Evolutionary conservation across 495 filamentous ascomycete genomes (phyloP).

Genomic region (Penicillium bovifimosum): DNA sequence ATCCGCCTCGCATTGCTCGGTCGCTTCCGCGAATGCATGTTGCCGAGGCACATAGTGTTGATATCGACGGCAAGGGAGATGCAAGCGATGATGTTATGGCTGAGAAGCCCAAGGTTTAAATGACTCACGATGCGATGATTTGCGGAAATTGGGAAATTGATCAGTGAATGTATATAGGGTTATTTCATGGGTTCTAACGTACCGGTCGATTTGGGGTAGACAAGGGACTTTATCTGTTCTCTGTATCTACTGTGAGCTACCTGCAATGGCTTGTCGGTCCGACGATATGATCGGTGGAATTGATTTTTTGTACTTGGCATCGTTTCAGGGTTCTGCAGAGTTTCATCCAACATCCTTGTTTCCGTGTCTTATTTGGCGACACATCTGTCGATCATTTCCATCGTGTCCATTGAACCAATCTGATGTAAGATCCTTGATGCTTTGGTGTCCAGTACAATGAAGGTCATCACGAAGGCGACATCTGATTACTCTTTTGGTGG

Average conservation of each 20-base stretch:
- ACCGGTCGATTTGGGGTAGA: background rate
- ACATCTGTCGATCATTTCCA: background rate
- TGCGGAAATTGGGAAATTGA: background rate
- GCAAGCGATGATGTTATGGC: background rate
- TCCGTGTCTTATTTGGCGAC: background rate
- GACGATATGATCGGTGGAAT: background rate
- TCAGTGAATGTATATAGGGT: background rate
- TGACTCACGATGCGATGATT: background rate
- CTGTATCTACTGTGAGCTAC: background rate
- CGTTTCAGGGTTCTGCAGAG: conserved; percentile 3
- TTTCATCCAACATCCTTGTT: background rate
- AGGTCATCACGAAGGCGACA: background rate
- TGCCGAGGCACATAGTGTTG: background rate
- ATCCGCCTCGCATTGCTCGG: conserved; percentile 21
- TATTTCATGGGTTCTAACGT: background rate
- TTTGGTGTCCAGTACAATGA: background rate
- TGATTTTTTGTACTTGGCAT: background rate
- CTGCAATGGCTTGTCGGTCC: background rate
- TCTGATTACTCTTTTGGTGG: background rate
- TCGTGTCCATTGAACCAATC: background rate
- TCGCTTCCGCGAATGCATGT: background rate
- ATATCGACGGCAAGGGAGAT: background rate
- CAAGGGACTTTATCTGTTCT: too few relatives aligned
- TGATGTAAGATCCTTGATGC: background rate
- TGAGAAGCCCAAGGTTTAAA: background rate